Base-by-base conservation (phyloP, 2,329 filamentous ascomycete genomes). In the Trichoderma gracile region DNA sequence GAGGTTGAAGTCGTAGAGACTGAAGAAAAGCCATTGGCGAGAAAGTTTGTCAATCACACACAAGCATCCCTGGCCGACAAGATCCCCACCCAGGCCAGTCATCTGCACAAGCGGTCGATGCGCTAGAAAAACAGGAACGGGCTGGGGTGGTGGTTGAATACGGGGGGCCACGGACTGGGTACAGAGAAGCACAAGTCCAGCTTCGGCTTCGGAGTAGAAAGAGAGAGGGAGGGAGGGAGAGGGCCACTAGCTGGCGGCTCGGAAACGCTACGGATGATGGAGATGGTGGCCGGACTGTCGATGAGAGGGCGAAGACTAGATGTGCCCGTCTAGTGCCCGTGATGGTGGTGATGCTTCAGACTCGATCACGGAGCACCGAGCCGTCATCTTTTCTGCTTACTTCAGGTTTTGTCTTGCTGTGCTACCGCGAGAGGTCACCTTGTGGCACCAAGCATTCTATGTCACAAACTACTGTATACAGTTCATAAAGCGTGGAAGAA, bases 41-140 rank as follows among this genome's bases (percentile, higher is more conserved):
- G 60, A 54, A 63, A 63, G 52, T 63, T 63, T 56, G 60, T 47
- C 40, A 21, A 55, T 30, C 2, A 42, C 25, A 19, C 47, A 53
- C 49, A 38, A 14, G 33, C 33, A 30, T 30, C 49, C 49, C 49
- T n/a, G 49, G 49, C 19, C 17, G 15, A 19, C 25, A 12, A 27
- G n/a, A 52, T 52, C 43, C 49, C 58, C 58, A 62, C 58, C 58
- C 40, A 12, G 27, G 45, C 40, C 46, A 62, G 58, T 62, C 58
- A 62, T 62, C 58, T 54, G 58, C 58, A 62, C 58, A 54, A 47
- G 49, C 49, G n/a, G 56, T 27, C 23, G 46, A 53, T 61, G 58
- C 47, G 47, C 58, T 61, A 53, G 38, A 61, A n/a, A 9, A 43
- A 60, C 47, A 62, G 40, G 27, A 62, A 46, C 58, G 38, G 42